Evolutionary conservation across 2,329 filamentous ascomycete species (phyloP).

Genomic region (Colletotrichum musicola): DNA sequence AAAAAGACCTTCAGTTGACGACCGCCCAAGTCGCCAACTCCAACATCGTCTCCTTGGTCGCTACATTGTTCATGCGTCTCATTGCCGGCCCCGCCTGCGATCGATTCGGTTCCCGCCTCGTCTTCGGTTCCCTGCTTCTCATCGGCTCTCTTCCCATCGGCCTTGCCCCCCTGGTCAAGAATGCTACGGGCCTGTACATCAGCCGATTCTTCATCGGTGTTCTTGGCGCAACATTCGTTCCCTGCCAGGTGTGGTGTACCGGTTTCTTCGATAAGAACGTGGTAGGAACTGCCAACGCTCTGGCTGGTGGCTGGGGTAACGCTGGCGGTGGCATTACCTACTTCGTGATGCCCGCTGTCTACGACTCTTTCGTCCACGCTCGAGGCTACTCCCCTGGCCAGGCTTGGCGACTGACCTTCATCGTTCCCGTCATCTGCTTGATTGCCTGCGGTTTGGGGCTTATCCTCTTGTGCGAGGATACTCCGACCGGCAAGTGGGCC

Average conservation of each 20-base stretch:
- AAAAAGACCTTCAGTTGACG: constrained; percentile 79
- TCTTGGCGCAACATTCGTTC: constrained; percentile 82
- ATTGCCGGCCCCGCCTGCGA: constrained; percentile 89
- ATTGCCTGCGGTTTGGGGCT: constrained; percentile 74
- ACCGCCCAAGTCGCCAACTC: constrained; percentile 84
- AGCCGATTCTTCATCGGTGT: constrained; percentile 86
- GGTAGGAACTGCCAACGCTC: constrained; percentile 87
- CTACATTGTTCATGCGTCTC: constrained; percentile 81
- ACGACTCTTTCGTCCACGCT: constrained; percentile 76
- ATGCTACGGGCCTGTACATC: constrained; percentile 74
- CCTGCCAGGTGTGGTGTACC: constrained; percentile 93
- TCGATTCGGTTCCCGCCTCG: constrained; percentile 81
- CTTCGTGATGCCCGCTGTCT: constrained; percentile 93
- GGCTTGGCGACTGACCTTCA: constrained; percentile 87
- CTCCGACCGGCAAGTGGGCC: constrained; percentile 84
- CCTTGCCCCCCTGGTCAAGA: constrained; percentile 80
- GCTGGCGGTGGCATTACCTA: constrained; percentile 92
- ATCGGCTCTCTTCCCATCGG: constrained; percentile 84
- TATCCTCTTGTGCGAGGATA: constrained; percentile 82
- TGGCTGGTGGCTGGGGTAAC: constrained; percentile 89
- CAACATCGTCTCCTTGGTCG: constrained; percentile 85
- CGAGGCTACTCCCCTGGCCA: constrained; percentile 73
- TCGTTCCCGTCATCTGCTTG: constrained; percentile 86
- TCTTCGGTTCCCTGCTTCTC: constrained; percentile 84
- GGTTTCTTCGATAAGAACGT: constrained; percentile 95